Base-by-base conservation (phyloP, 495 filamentous ascomycete species). In the Aspergillus heteromorphus region DNA sequence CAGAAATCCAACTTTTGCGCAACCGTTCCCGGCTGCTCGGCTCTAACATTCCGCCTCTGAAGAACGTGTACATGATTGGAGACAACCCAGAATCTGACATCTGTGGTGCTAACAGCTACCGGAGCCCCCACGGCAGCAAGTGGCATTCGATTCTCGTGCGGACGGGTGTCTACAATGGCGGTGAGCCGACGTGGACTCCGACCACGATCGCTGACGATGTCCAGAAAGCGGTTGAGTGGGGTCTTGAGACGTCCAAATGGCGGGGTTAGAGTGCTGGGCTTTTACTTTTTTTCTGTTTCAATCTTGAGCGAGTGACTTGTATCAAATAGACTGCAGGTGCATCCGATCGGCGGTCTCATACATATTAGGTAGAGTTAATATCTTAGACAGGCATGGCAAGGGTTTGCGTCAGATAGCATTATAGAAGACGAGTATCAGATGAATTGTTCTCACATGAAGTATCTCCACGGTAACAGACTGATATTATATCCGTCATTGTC, bases 81-180 rank as follows among this genome's bases (percentile, higher is more conserved):
- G 93, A 99, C 61, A 99, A 97, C 59, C 92, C 93, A 0, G 89
- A 89, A 64, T 88, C 84, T 25, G 93, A 99, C 69, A 95, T 99
- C 54, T 72, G 78, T 11, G 93, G 95, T n/a, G 92, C 88, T 20
- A 97, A 96, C 61, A 76, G 75, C 27, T 93, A 87, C 66, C 61
- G 64, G 11, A 90, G 86, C 55, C 68, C 74, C 8, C 57, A 71
- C 40, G 86, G 86, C 6, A 91, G 83, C 19, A 69, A 82, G 61
- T 99, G 93, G 93, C 65, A 77, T 17, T 88, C 86, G 31, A 77
- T 96, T 13, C 72, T 99, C 51, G 91, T 97, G 16, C 76, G 82
- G 52, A 97, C 88, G 36, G 93, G 93, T 0, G 92, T 99, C 4
- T 90, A 81, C 53, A 68, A 64, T 29, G 78, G 76, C 7, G 89